These are phyloP conservation scores for Amylostereum chailletii DNA, from an alignment of 1,284 basidiomycete species.

Conservation along the genomic window DNA sequence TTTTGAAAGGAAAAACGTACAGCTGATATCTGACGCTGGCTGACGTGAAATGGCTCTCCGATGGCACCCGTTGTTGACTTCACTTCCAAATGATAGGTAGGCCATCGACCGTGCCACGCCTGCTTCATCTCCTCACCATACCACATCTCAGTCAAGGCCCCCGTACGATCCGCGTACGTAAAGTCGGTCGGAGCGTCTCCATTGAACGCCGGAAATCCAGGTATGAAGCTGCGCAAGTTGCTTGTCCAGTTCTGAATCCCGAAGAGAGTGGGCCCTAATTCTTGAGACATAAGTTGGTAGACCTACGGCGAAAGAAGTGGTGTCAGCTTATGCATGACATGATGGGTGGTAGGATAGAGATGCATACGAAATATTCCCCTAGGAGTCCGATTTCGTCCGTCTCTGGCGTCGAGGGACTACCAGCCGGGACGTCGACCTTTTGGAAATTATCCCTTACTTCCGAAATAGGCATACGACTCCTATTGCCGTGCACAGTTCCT, in stretches of 20 bases:
- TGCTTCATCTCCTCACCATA: slow-evolving; percentile 7
- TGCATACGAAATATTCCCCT: slow-evolving; percentile 9
- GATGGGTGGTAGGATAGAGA: not conserved
- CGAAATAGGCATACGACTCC: no score
- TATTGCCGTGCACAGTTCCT: no score
- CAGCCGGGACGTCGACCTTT: no score
- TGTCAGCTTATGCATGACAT: not conserved
- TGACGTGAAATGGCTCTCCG: slow-evolving; percentile 12
- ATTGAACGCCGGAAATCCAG: slow-evolving; percentile 8
- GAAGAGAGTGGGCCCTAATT: slow-evolving; percentile 8
- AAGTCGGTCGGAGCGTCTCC: slow-evolving; percentile 10
- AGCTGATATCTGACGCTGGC: slow-evolving; percentile 8
- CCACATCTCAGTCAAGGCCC: slow-evolving; percentile 9
- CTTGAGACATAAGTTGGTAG: slow-evolving; percentile 8
- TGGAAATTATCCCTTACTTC: no score
- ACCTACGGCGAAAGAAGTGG: not conserved
- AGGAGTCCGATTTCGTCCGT: slow-evolving; percentile 8
- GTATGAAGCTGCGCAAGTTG: slow-evolving; percentile 8
- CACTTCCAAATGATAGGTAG: slow-evolving; percentile 14
- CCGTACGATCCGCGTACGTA: slow-evolving; percentile 8
- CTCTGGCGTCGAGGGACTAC: slow-evolving; percentile 4
- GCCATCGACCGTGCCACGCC: slow-evolving; percentile 9
- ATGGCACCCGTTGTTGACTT: slow-evolving; percentile 11
- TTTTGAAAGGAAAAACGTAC: slow-evolving; percentile 1
- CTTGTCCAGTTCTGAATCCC: slow-evolving; percentile 14